phyloP scores from a whole-genome alignment of 2,329 filamentous ascomycete species.

The Rhynchosporium agropyri region DNA sequence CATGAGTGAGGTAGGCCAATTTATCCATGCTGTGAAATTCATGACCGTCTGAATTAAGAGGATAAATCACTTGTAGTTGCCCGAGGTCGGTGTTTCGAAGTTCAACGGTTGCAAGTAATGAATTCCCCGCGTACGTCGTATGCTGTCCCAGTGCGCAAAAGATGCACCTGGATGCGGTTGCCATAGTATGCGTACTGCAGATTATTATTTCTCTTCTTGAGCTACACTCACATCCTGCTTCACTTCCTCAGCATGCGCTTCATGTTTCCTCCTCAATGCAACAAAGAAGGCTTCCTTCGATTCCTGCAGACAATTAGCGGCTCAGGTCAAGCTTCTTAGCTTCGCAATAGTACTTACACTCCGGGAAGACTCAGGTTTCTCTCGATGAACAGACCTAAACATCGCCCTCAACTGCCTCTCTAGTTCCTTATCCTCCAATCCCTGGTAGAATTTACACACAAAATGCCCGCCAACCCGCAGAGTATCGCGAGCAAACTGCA shows the following conservation, averaged over 20 bases:
- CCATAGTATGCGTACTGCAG: neutral
- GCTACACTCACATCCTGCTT: constrained; percentile 26
- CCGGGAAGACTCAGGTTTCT: constrained; percentile 91
- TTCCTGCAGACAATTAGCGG: constrained; percentile 55
- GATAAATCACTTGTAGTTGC: too few species aligned
- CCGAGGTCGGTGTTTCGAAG: too few species aligned
- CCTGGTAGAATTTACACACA: constrained; percentile 97
- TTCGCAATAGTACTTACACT: constrained; percentile 58
- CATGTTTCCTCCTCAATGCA: constrained; percentile 68
- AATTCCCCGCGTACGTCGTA: too few species aligned
- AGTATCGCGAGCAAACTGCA: constrained; percentile 84
- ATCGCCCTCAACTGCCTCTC: constrained; percentile 74
- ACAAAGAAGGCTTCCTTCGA: constrained; percentile 88
- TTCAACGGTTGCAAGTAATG: too few species aligned
- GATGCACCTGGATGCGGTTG: too few species aligned
- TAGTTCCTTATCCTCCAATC: constrained; percentile 78
- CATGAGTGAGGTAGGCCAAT: too few species aligned
- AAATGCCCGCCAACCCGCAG: constrained; percentile 84
- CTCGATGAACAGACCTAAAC: constrained; percentile 78
- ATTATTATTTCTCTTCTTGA: constrained; percentile 3
- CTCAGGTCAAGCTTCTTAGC: neutral
- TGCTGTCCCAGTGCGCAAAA: too few species aligned
- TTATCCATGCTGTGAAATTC: too few species aligned
- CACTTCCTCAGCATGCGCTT: too few species aligned
- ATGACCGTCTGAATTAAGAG: too few species aligned